Evolutionary conservation across 306 rosid species (phyloP), one percentile per base, ranked within the genome.

Genomic region (Castanopsis chinensis): DNA sequence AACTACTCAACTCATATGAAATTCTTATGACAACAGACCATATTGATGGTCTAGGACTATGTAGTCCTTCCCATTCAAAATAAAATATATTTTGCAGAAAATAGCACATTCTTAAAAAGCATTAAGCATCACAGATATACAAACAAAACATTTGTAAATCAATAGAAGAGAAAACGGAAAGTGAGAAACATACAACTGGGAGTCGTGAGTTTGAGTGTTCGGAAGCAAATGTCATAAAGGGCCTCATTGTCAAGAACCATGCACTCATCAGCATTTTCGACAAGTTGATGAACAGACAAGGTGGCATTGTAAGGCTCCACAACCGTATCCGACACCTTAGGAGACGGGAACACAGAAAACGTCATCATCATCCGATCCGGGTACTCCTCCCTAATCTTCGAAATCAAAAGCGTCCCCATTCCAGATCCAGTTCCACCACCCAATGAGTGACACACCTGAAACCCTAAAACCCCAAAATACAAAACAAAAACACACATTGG

Each of bases 341-440:
- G 88, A 10, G 88, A 85, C 1, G 88, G 88, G 58, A 84, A 85
- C 35, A 85, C 88, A 4, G 88, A 85, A 85, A 85, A 85, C 0
- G 88, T 85, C 85, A 85, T 71, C 88, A 85, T 73, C 88, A 85
- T 85, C 55, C 88, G 79, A 61, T 85, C 88, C 0, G 88, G 88
- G 13, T 85, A 85, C 71, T 85, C 88, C 41, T 85, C 88, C 82
- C 88, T 85, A 23, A 85, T 81, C 81, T 85, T 85, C 0, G 88
- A 85, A n/a, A 85, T 85, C 68, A 85, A 56, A 53, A 85, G 88
- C 3, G 88, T 85, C 65, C 88, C 88, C 88, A 85, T 85, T 18
- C 88, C 88, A 74, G 88, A 85, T 41, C 88, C 88, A 32, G 87
- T 85, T 17, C 88, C 88, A 27, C 88, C 88, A 4, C 88, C 88